Base-by-base conservation (phyloP, 352 stramenopile species). In the Pythium grandisporangium region DNA sequence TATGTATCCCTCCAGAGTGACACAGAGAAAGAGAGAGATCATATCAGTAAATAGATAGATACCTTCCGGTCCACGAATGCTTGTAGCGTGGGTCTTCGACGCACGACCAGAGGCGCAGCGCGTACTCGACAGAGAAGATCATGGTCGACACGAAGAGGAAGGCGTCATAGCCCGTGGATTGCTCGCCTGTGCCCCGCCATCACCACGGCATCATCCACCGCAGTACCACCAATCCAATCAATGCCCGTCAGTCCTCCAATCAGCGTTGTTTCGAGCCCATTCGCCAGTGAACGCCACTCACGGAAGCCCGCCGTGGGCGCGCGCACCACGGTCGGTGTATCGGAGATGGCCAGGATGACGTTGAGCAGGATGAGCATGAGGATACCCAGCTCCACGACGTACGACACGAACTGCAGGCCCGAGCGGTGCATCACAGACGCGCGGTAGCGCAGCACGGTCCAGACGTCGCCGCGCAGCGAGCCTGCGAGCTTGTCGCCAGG, bases 351-450 rank as follows among this genome's bases (percentile, higher is more conserved):
- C 10, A 92, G 51, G 33, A 83, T 41, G 19, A 92, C 78, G 38
- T 92, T 89, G 22, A 87, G 55, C 19, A 81, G 58, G 49, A 92
- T 89, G 32, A 92, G 64, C 25, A 74, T 63, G 13, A 92, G 61
- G 20, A 92, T 66, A 38, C 56, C 69, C 6, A 78, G 33, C 30
- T 92, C 75, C 12, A 92, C 61, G 11, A 47, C 43, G 44, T 89
- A 89, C 21, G 78, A 89, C 19, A 66, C 66, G 24, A 68, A 71
- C 44, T 84, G 71, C 26, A 92, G 58, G 2, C 42, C 61, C 37
- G 78, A 74, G 39, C 61, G 59, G 21, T 84, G 42, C 20, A 58
- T 54, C 17, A 87, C 63, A 6, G 75, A 87, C 45, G 73, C 67
- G 16, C 75, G 74, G 44, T 79, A 91, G 45, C 80, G 69, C 45